Conservation (phyloP, 2,329 filamentous ascomycete species). For the Neofusicoccum kwambonambiense region DNA sequence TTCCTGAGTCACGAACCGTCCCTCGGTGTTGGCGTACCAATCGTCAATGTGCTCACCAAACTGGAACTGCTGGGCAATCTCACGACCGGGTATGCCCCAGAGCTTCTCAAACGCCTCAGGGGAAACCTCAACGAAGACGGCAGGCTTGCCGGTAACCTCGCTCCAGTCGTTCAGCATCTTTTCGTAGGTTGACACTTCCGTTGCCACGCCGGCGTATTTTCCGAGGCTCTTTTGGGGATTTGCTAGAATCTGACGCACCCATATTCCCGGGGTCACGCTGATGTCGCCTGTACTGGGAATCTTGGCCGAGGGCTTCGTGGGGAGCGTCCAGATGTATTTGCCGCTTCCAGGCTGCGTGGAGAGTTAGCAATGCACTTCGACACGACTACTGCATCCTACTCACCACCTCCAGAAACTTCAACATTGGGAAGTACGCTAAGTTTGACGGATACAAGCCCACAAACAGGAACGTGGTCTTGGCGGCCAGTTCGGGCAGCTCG, state of each 20-base stretch:
- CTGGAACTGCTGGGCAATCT: slow-evolving; percentile 29
- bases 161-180: slow-evolving; percentile 29
- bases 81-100: slow-evolving; percentile 26
- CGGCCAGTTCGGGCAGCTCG: slow-evolving; percentile 29
- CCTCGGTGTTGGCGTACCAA: slow-evolving; percentile 25
- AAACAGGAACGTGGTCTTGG: slow-evolving; percentile 30
- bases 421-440: slow-evolving; percentile 29
- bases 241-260: slow-evolving; percentile 29
- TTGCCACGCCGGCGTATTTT: slow-evolving; percentile 29
- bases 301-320: slow-evolving; percentile 27
- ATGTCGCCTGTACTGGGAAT: slow-evolving; percentile 30
- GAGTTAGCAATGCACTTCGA: neutral
- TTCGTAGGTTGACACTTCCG: slow-evolving; percentile 29
- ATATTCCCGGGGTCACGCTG: slow-evolving; percentile 29
- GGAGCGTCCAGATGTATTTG: slow-evolving; percentile 27
- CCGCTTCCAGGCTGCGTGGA: slow-evolving; percentile 19
- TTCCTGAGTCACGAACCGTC: slow-evolving; percentile 26
- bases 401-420: slow-evolving; percentile 29
- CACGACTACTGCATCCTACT: neutral
- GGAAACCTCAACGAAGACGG: slow-evolving; percentile 26
- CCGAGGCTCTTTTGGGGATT: slow-evolving; percentile 22
- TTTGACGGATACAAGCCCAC: slow-evolving; percentile 33
- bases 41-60: slow-evolving; percentile 29
- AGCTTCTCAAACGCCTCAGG: slow-evolving; percentile 24
- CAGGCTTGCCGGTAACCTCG: slow-evolving; percentile 30